Conservation (phyloP, 164 flowering plant species). For the Annona cherimola region DNA sequence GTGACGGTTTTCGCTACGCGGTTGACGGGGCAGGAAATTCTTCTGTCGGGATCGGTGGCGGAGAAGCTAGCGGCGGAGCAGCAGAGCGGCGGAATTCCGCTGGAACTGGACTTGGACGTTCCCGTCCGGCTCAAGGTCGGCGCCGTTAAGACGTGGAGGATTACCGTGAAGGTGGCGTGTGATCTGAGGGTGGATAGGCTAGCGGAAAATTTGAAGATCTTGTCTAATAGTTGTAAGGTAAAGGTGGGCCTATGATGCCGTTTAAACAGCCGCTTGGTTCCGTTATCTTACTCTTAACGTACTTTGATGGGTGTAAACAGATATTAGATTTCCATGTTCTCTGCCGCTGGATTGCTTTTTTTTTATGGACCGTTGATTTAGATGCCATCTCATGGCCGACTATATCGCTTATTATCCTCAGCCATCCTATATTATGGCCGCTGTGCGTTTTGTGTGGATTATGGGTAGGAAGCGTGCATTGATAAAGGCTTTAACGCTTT, state of each 20-base stretch:
- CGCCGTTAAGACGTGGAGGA: slow-evolving; percentile 62
- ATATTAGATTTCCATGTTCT: too few species aligned
- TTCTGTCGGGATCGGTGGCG: slow-evolving; percentile 22
- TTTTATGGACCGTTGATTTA: too few species aligned
- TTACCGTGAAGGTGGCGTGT: slow-evolving; percentile 60
- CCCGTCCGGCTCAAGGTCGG: slow-evolving; percentile 74
- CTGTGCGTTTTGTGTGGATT: too few species aligned
- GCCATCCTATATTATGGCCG: too few species aligned
- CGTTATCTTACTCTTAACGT: neutral
- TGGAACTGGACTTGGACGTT: slow-evolving; percentile 37
- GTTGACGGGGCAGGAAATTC: slow-evolving; percentile 39
- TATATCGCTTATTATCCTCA: too few species aligned
- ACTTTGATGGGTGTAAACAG: too few species aligned
- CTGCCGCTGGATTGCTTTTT: too few species aligned
- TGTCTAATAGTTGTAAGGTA: slow-evolving; percentile 38
- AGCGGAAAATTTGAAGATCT: slow-evolving; percentile 39
- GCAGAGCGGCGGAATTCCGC: slow-evolving; percentile 39
- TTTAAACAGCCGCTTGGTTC: neutral
- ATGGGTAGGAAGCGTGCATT: too few species aligned
- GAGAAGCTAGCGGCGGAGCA: slow-evolving; percentile 21
- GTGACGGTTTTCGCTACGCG: slow-evolving; percentile 52
- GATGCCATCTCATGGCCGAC: too few species aligned
- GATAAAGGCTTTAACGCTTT: too few species aligned
- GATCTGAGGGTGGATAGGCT: slow-evolving; percentile 52
- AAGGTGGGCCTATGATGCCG: slow-evolving; percentile 4